Evolutionary conservation across 2,329 filamentous ascomycete genomes (phyloP).

Genomic region (Trichoderma endophyticum): DNA sequence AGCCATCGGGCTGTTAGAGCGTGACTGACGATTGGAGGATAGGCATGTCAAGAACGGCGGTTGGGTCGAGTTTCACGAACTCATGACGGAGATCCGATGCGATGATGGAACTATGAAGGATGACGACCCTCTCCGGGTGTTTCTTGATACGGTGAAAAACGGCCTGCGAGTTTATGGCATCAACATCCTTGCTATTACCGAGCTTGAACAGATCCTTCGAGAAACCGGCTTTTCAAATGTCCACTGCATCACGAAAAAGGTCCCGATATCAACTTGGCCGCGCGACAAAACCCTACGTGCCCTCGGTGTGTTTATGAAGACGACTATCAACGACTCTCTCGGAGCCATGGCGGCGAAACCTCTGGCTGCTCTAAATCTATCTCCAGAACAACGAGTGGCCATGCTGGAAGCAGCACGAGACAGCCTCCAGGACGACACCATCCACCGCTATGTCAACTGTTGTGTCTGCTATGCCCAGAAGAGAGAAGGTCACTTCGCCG

Average conservation of each 20-base stretch:
- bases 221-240: slow-evolving; percentile 45
- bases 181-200: slow-evolving; percentile 34
- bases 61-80: slow-evolving; percentile 51
- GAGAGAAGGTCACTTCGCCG: background rate
- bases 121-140: slow-evolving; percentile 37
- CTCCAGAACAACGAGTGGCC: slow-evolving; percentile 33
- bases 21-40: slow-evolving; percentile 14
- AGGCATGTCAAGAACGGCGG: slow-evolving; percentile 46
- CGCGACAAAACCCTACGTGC: slow-evolving; percentile 39
- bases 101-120: slow-evolving; percentile 44
- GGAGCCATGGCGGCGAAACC: slow-evolving; percentile 43
- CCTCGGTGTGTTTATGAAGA: slow-evolving; percentile 44
- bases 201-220: slow-evolving; percentile 36
- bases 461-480: slow-evolving; percentile 46
- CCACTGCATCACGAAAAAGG: slow-evolving; percentile 40
- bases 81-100: slow-evolving; percentile 39
- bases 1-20: no score
- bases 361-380: slow-evolving; percentile 37
- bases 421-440: slow-evolving; percentile 33
- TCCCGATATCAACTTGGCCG: slow-evolving; percentile 47
- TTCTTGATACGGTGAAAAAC: slow-evolving; percentile 32
- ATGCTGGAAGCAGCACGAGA: slow-evolving; percentile 32
- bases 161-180: slow-evolving; percentile 39
- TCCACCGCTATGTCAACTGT: slow-evolving; percentile 44
- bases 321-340: slow-evolving; percentile 40